phyloP scores from a whole-genome alignment of 345 rosid genomes.

The Limnanthes douglasii region DNA sequence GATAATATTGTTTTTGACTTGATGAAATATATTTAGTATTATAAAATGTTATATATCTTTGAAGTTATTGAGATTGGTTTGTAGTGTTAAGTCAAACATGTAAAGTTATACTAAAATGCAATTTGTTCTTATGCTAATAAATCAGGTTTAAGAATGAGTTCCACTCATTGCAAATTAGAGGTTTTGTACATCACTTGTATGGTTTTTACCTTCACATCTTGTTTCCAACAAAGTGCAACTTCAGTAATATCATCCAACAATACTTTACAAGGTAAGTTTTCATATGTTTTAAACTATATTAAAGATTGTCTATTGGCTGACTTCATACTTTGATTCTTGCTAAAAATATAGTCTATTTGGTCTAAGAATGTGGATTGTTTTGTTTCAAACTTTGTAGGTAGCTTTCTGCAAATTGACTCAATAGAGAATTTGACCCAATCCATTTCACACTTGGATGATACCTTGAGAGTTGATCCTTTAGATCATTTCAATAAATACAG shows the following conservation, averaged over 20 bases:
- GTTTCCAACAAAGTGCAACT: conserved; percentile 6
- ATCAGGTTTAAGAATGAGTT: conserved; percentile 18
- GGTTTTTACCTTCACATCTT: conserved; percentile 9
- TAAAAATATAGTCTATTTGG: background rate
- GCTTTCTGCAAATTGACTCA: conserved; percentile 10
- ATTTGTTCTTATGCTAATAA: conserved; percentile 6
- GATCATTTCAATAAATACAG: conserved; percentile 32
- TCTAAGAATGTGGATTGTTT: background rate
- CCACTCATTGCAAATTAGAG: background rate
- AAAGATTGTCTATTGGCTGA: background rate
- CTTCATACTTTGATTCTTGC: background rate
- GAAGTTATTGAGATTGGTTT: conserved; percentile 8
- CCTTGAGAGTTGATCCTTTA: conserved; percentile 44
- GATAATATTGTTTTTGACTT: too few species aligned
- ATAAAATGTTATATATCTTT: too few species aligned
- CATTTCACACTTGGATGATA: conserved; percentile 13
- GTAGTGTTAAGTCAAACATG: background rate
- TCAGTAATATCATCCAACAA: background rate
- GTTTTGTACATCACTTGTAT: conserved; percentile 7
- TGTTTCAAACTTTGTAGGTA: conserved; percentile 8
- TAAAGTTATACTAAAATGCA: background rate
- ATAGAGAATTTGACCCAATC: conserved; percentile 12
- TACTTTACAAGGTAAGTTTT: conserved; percentile 14
- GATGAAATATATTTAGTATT: too few species aligned
- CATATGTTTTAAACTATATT: background rate